These are phyloP conservation scores for Chrysoporthe cubensis DNA, from an alignment of 2,329 filamentous ascomycete species.

Conservation along the genomic window DNA sequence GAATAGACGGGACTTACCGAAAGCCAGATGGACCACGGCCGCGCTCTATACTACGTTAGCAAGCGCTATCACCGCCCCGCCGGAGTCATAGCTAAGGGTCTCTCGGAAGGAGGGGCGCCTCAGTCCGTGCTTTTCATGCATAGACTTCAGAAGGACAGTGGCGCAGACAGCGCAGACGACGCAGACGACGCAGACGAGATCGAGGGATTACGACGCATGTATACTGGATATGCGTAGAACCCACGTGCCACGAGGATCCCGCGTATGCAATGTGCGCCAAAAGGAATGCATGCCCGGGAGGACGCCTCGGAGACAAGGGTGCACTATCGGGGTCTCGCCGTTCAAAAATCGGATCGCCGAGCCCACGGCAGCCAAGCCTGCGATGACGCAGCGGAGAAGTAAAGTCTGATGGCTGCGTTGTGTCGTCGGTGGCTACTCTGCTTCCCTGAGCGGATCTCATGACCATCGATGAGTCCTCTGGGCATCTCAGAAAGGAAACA, in stretches of 20 bases:
- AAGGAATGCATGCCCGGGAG: constrained; percentile 2
- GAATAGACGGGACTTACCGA: not conserved
- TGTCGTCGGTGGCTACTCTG: not conserved
- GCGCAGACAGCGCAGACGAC: no score
- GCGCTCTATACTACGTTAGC: not conserved
- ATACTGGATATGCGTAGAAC: not conserved
- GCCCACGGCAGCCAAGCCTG: not conserved
- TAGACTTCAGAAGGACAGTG: no score
- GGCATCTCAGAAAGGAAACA: not conserved
- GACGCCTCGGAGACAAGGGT: not conserved
- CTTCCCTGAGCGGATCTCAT: not conserved
- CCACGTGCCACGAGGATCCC: not conserved
- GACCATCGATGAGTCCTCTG: not conserved
- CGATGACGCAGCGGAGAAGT: not conserved
- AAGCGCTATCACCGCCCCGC: not conserved
- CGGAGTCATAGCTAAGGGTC: no score
- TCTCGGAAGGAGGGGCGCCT: not conserved
- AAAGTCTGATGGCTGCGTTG: no score
- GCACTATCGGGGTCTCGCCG: not conserved
- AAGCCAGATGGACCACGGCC: constrained; percentile 1
- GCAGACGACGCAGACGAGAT: not conserved
- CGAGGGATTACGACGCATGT: not conserved
- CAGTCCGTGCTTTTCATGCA: no score
- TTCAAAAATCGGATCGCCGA: not conserved
- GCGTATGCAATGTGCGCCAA: not conserved